Conservation (phyloP, 1,139 yeast species). For the Pneumocystis sp. region DNA sequence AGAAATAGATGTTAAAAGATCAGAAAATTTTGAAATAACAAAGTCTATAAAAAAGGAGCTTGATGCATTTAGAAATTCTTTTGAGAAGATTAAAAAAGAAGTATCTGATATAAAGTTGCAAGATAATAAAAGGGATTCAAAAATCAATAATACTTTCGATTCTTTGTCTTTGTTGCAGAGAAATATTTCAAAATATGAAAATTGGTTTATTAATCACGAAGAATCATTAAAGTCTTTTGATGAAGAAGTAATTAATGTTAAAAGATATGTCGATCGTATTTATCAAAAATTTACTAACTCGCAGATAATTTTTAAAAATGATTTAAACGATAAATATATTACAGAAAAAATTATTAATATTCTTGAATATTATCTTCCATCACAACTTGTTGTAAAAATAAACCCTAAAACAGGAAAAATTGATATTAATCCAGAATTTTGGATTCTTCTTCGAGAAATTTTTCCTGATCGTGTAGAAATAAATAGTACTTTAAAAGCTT, state of each 20-base stretch:
- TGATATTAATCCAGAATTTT: conserved; percentile 12
- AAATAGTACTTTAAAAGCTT: background rate
- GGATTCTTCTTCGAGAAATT: conserved; percentile 9
- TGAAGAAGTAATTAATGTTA: background rate
- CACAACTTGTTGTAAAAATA: conserved; percentile 10
- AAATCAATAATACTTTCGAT: background rate
- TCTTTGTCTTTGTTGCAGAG: background rate
- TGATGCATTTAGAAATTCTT: background rate
- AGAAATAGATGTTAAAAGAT: background rate
- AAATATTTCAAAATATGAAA: background rate
- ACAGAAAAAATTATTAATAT: conserved; percentile 7
- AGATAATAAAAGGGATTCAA: background rate
- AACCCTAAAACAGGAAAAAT: conserved; percentile 9
- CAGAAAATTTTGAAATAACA: background rate
- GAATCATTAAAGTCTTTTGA: background rate
- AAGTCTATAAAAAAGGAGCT: background rate
- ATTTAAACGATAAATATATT: background rate
- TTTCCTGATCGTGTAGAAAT: conserved; percentile 2
- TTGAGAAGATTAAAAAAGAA: background rate
- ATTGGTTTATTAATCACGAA: background rate
- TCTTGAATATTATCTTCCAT: conserved; percentile 11
- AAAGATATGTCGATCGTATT: background rate
- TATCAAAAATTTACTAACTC: background rate
- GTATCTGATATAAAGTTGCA: background rate
- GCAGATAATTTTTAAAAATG: background rate